Conservation (phyloP, 768 basidiomycete genomes). For the Scleroderma bovista region DNA sequence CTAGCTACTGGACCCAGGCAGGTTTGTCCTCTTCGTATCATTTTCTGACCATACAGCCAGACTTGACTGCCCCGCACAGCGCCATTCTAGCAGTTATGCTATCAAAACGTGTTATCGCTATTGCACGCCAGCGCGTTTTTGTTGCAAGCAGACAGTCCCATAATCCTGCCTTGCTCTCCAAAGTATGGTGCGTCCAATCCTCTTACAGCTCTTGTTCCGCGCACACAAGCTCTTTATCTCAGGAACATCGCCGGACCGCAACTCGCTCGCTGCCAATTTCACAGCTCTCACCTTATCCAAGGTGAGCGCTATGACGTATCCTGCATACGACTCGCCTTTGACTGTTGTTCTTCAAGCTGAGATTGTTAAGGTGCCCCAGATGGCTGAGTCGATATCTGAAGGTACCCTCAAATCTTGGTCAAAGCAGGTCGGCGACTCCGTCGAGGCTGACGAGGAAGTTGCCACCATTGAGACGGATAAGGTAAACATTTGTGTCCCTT, state of each 20-base stretch:
- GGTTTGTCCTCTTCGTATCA: too few species aligned
- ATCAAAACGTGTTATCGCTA: constrained; percentile 61
- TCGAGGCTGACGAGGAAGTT: constrained; percentile 90
- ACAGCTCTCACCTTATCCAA: constrained; percentile 63
- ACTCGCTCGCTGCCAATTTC: constrained; percentile 56
- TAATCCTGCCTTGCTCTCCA: constrained; percentile 30
- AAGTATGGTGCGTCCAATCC: constrained; percentile 41
- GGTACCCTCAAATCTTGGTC: constrained; percentile 93
- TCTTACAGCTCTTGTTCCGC: constrained; percentile 4
- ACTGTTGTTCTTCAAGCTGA: constrained; percentile 46
- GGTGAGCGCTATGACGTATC: constrained; percentile 40
- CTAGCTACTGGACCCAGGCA: too few species aligned
- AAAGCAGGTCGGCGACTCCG: constrained; percentile 89
- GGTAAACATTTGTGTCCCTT: constrained; percentile 51
- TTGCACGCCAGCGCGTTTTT: constrained; percentile 56
- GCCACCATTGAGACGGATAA: constrained; percentile 99
- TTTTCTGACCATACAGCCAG: too few species aligned
- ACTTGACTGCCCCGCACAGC: too few species aligned
- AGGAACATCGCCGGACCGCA: constrained; percentile 46
- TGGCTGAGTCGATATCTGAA: constrained; percentile 98
- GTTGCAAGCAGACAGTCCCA: constrained; percentile 33
- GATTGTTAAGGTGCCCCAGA: constrained; percentile 92
- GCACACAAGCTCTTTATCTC: constrained; percentile 1
- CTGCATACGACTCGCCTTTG: constrained; percentile 4
- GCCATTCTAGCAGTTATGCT: constrained; percentile 40